Evolutionary conservation across 306 rosid species (phyloP).

Genomic region (Astragalus membranaceus): DNA sequence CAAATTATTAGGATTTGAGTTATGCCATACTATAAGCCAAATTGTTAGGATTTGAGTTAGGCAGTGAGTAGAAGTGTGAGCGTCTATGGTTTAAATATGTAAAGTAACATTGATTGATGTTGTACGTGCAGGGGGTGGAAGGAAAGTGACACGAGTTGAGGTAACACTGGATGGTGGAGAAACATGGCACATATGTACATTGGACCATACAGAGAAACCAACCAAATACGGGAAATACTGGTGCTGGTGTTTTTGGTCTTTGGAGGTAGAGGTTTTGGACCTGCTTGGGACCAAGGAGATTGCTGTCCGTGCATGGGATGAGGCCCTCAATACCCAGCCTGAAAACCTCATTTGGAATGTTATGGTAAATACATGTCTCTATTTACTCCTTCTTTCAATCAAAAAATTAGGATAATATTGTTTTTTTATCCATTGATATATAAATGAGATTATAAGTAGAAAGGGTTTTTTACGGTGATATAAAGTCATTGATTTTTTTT

Average conservation of each 20-base stretch:
- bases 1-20: background rate
- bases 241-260: conserved; percentile 97
- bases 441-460: too few relatives aligned
- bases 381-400: too few relatives aligned
- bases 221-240: conserved; percentile 76
- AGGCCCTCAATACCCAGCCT: conserved; percentile 77
- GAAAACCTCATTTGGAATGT: conserved; percentile 90
- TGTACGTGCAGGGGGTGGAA: conserved; percentile 62
- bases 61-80: background rate
- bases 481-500: too few relatives aligned
- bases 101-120: background rate
- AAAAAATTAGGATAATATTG: too few relatives aligned
- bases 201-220: conserved; percentile 58
- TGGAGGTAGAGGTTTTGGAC: conserved; percentile 73
- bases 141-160: conserved; percentile 87
- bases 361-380: conserved; percentile 38
- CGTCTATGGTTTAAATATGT: background rate
- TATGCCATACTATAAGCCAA: too few relatives aligned
- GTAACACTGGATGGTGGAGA: conserved; percentile 74
- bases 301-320: conserved; percentile 92
- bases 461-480: too few relatives aligned
- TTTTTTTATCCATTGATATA: too few relatives aligned
- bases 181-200: conserved; percentile 53
- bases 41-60: background rate
- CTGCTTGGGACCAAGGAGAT: conserved; percentile 63